Percentiles rank a stretch among this genome's conserved stretches.
phyloP scores from a whole-genome alignment of 2,329 filamentous ascomycete species.

The Clathrospora elynae region DNA sequence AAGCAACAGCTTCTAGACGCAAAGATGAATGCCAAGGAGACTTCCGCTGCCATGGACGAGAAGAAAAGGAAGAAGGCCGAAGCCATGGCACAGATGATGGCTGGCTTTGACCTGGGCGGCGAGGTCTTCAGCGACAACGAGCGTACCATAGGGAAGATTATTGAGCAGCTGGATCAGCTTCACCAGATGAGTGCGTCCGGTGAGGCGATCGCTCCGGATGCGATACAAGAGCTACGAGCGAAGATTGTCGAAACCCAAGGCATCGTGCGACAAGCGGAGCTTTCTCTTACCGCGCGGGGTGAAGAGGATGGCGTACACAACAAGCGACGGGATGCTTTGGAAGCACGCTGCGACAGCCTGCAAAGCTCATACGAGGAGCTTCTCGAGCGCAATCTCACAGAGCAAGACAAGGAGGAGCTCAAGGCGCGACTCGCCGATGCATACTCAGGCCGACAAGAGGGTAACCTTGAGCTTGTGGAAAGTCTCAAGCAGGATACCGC shows the following conservation, averaged over 20 bases:
- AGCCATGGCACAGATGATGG: conserved; percentile 99
- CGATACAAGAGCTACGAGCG: conserved; percentile 75
- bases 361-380: conserved; percentile 85
- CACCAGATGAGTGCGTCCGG: conserved; percentile 77
- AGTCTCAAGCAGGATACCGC: conserved; percentile 77
- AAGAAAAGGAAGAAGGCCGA: conserved; percentile 99
- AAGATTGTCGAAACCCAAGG: conserved; percentile 88
- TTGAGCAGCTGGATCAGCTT: conserved; percentile 79
- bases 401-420: conserved; percentile 81
- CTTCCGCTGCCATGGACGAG: conserved; percentile 84
- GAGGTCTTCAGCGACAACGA: conserved; percentile 96
- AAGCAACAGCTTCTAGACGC: conserved; percentile 96
- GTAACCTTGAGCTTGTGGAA: conserved; percentile 73
- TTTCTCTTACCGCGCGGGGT: conserved; percentile 75
- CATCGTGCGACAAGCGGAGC: conserved; percentile 88
- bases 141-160: conserved; percentile 78
- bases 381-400: conserved; percentile 76
- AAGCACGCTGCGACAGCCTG: conserved; percentile 72
- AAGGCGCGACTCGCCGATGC: conserved; percentile 78
- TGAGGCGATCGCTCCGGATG: conserved; percentile 79
- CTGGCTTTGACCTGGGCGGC: conserved; percentile 90
- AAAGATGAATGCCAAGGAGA: conserved; percentile 95
- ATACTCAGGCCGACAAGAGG: conserved; percentile 75
- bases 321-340: conserved; percentile 74
- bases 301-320: conserved; percentile 65